Evolutionary conservation across 2,329 filamentous ascomycete species (phyloP), one percentile per base, ranked within the genome.

Genomic region (Microsporum audouinii): DNA sequence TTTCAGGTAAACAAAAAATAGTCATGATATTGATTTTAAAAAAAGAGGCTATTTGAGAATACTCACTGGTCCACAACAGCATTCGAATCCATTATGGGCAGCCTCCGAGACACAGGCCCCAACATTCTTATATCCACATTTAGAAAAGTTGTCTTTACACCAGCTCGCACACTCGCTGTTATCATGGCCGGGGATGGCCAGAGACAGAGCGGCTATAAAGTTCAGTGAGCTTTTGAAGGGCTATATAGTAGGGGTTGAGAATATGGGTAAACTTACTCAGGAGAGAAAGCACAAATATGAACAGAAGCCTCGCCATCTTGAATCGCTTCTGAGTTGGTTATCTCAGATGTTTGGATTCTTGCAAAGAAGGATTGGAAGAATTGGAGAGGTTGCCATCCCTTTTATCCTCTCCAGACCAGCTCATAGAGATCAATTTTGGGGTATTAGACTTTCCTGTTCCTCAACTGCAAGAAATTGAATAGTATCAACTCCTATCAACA

Each of bases 61-160:
- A 55, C 51, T 8, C 36, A 55, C 51, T 5, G 51, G 51, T 31
- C 51, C 51, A 36, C 51, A 55, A 5, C 51, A 55, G 14, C 51
- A 55, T 6, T 55, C 51, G 17, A 36, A 36, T 10, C 51, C 51
- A 55, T 55, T 55, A n/a, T 55, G 29, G 8, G 51, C 51, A 55
- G 51, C 51, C n/a, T 55, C 51, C 6, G 51, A 55, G 33, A 55
- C 31, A 17, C 51, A 55, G 17, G 29, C 31, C 3, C 51, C 51
- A n/a, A 36, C 31, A 17, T 55, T 55, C 29, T 55, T 36, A 23
- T 55, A 55, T 34, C 51, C 51, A 27, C 51, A 55, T 17, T 55
- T 55, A n/a, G 51, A n/a, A 55, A 12, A 55, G n/a, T 55, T 55
- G 51, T 55, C 51, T 34, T 55, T n/a, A 17, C 51, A 55, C 51